Conservation (phyloP, 768 basidiomycete species). For the Daedaleopsis sinensis region DNA sequence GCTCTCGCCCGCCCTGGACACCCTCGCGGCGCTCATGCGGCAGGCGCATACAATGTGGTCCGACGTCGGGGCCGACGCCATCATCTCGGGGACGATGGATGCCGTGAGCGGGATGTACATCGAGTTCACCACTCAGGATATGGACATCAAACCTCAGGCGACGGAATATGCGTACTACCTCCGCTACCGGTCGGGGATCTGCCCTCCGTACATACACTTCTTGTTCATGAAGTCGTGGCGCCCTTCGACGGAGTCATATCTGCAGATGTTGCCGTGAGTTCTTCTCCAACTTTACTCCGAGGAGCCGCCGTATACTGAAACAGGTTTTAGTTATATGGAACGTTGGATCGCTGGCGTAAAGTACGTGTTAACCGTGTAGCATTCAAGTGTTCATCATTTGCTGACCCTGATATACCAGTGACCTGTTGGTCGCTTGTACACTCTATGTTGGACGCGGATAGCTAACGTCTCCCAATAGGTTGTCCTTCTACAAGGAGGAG, state of each 20-base stretch:
- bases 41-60: slow-evolving; percentile 33
- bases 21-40: slow-evolving; percentile 38
- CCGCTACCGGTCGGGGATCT: slow-evolving; percentile 34
- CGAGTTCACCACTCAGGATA: slow-evolving; percentile 35
- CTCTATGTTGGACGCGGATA: not conserved
- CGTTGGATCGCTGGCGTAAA: slow-evolving; percentile 13
- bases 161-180: slow-evolving; percentile 33
- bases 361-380: not conserved
- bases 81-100: slow-evolving; percentile 38
- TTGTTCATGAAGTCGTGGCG: slow-evolving; percentile 32
- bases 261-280: slow-evolving; percentile 41
- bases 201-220: slow-evolving; percentile 40
- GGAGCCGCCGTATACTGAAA: not conserved
- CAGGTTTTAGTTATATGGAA: slow-evolving; percentile 7
- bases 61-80: slow-evolving; percentile 30
- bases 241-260: slow-evolving; percentile 32
- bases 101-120: slow-evolving; percentile 38
- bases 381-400: not conserved
- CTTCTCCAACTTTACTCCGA: not conserved
- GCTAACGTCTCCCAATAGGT: not conserved
- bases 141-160: slow-evolving; percentile 30
- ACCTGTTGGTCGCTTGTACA: slow-evolving; percentile 6
- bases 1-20: slow-evolving; percentile 35
- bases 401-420: not conserved
- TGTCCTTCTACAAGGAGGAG: slow-evolving; percentile 27